Evolutionary conservation across 306 rosid genomes (phyloP), one percentile per base, ranked within the genome.

Genomic region (Casuarina cunninghamiana): DNA sequence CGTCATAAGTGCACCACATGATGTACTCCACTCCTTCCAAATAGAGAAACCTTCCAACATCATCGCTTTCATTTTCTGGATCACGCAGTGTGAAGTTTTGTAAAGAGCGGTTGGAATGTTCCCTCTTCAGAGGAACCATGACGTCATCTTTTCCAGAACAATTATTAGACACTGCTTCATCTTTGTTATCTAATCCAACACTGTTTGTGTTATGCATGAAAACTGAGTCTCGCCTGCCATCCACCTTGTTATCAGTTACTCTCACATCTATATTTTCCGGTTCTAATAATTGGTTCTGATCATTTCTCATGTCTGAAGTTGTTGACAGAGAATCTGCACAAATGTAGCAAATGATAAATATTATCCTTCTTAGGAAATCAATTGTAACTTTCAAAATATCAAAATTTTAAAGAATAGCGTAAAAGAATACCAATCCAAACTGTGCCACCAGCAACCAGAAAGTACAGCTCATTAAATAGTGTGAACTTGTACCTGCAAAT

Each of bases 1-100:
- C 99, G 60, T 95, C 99, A 84, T 95, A 95, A 37, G 99, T 95
- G 90, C 92, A 87, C 99, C 99, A 95, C 99, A 95, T 93, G 76
- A 93, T 78, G 82, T 95, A 95, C 79, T 95, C 99, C 63, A 95
- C 91, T 43, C 99, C 99, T 88, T 95, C 99, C 90, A 95, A 87
- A 87, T 95, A 95, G 76, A 95, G 88, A 80, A 95, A 95, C 80
- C 99, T 91, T 74, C 99, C 99, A 5, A 86, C 99, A 76, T 95
- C 97, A 65, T 91, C 91, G 5, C 70, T 72, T 65, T 85, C 78
- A 80, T 86, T 76, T 63, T 81, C 83, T 10, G 79, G 87, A 44
- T 82, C 84, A 77, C 65, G 72, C 75, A 68, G 67, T 72, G 69
- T 73, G 45, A 46, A 75, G 58, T 74, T 49, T 55, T 61, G 83